Percentiles rank a stretch among this genome's conserved stretches.
phyloP scores from a whole-genome alignment of 371 early-diverging fungal genomes.

The Mucor plumbeus region DNA sequence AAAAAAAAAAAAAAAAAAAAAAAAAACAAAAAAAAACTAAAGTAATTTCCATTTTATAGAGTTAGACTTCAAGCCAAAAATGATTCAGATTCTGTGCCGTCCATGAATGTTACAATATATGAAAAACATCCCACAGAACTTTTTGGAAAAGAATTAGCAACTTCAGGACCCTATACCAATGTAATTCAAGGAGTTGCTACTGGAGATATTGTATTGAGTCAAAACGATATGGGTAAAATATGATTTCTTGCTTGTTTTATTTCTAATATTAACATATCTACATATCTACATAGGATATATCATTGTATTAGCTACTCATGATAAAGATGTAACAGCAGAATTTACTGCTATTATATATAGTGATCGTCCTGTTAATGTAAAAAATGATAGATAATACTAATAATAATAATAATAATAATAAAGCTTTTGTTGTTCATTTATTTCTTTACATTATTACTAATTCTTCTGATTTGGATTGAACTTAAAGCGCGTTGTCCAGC shows the following conservation, averaged over 20 bases:
- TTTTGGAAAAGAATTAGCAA: constrained; percentile 66
- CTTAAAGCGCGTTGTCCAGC: constrained; percentile 67
- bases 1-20: background rate
- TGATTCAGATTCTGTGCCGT: constrained; percentile 66
- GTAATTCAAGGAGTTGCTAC: constrained; percentile 69
- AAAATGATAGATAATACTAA: constrained; percentile 36
- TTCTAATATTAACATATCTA: background rate
- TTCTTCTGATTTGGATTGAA: constrained; percentile 48
- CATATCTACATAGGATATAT: constrained; percentile 51
- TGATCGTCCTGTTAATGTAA: constrained; percentile 64
- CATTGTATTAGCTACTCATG: constrained; percentile 66
- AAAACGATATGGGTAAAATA: constrained; percentile 44
- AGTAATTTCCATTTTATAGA: constrained; percentile 29
- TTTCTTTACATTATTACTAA: constrained; percentile 12
- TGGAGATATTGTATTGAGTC: constrained; percentile 52
- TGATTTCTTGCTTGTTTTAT: background rate
- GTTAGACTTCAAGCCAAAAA: constrained; percentile 73
- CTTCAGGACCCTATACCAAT: constrained; percentile 79
- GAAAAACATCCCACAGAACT: constrained; percentile 62
- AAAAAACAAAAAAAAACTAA: background rate
- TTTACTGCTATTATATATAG: constrained; percentile 63
- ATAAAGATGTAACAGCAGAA: constrained; percentile 58
- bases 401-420: no score
- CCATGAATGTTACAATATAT: constrained; percentile 75
- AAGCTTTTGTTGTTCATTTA: constrained; percentile 5